phyloP scores from a whole-genome alignment of 2,329 filamentous ascomycete species.

The Nemania serpens region DNA sequence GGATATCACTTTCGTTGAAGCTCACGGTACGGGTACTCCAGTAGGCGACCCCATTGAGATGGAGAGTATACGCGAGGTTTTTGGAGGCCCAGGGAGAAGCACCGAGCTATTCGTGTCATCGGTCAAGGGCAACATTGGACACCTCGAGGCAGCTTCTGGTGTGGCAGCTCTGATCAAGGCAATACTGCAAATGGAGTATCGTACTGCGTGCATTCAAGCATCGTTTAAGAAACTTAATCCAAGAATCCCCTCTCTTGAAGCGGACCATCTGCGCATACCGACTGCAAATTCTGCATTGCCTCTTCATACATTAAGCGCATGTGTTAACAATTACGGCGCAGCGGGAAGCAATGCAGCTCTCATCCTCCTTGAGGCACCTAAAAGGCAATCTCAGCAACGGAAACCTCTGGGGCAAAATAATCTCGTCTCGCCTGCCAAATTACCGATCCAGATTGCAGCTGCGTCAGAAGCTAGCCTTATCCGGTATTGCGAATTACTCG shows the following conservation, averaged over 20 bases:
- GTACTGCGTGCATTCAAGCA: background rate
- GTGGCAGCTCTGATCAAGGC: background rate
- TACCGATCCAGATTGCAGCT: too few relatives aligned
- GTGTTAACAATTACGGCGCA: too few relatives aligned
- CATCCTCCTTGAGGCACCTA: too few relatives aligned
- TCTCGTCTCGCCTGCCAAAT: too few relatives aligned
- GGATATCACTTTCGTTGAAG: slow-evolving; percentile 42
- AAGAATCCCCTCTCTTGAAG: background rate
- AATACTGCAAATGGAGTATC: background rate
- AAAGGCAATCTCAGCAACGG: too few relatives aligned
- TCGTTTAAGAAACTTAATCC: slow-evolving; percentile 6
- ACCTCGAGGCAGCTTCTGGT: background rate
- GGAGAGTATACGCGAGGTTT: slow-evolving; percentile 36
- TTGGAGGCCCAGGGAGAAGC: slow-evolving; percentile 36
- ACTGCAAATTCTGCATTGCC: too few relatives aligned
- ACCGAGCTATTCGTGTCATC: background rate
- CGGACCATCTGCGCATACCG: too few relatives aligned
- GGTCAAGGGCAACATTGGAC: background rate
- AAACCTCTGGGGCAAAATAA: too few relatives aligned
- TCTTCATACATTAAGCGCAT: too few relatives aligned
- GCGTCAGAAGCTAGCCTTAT: too few relatives aligned
- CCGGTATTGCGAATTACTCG: too few relatives aligned
- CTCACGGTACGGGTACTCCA: slow-evolving; percentile 51
- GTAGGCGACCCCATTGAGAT: slow-evolving; percentile 44
- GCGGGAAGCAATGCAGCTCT: too few relatives aligned